Evolutionary conservation across 1,139 yeast species (phyloP).

Genomic region (Sugiyamaella castrensis): DNA sequence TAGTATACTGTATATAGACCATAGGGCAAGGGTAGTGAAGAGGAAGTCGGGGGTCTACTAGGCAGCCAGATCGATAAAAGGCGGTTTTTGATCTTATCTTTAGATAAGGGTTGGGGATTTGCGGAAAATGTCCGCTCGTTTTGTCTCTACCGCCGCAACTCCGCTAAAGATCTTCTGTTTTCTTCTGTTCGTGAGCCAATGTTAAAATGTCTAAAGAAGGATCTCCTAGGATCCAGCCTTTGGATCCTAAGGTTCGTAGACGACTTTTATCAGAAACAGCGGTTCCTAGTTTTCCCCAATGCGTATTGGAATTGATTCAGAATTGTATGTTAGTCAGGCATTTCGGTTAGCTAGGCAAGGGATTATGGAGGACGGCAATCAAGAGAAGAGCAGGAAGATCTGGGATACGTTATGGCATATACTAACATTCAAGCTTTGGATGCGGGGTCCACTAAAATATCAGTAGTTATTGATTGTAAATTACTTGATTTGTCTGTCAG

Average conservation of each 20-base stretch:
- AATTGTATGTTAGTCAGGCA: slow-evolving; percentile 30
- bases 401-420: too few relatives aligned
- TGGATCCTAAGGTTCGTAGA: background rate
- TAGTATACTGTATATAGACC: too few relatives aligned
- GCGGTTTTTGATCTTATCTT: too few relatives aligned
- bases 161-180: too few relatives aligned
- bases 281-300: slow-evolving; percentile 15
- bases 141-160: too few relatives aligned
- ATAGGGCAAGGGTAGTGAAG: too few relatives aligned
- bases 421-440: slow-evolving; percentile 38
- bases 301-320: slow-evolving; percentile 30
- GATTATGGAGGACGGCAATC: background rate
- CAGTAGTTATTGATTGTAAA: slow-evolving; percentile 42
- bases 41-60: too few relatives aligned
- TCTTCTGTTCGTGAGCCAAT: too few relatives aligned
- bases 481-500: slow-evolving; percentile 44
- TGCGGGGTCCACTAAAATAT: slow-evolving; percentile 47
- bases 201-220: background rate
- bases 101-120: background rate
- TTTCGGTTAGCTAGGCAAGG: too few relatives aligned
- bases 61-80: too few relatives aligned
- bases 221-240: background rate
- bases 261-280: slow-evolving; percentile 2
- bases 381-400: too few relatives aligned
- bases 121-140: background rate